These are phyloP conservation scores for Hymenoscyphus occultus DNA, from an alignment of 2,329 filamentous ascomycete genomes.

Conservation along the genomic window DNA sequence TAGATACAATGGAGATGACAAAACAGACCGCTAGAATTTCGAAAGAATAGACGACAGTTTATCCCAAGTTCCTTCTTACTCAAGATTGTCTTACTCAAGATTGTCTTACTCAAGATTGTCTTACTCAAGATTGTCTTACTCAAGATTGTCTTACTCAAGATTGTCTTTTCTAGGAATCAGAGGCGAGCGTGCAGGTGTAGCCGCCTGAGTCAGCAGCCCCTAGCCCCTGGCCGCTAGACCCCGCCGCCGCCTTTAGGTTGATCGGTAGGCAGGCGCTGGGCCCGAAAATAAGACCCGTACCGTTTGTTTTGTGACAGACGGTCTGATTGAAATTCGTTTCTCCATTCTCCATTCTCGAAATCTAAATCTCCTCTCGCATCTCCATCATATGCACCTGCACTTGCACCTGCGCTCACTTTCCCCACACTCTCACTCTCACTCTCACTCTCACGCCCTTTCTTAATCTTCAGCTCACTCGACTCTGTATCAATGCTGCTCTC, in stretches of 20 bases:
- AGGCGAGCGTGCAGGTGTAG: neutral
- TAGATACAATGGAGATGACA: too few relatives aligned
- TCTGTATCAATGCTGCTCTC: neutral
- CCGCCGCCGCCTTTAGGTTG: neutral
- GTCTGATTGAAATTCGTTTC: conserved; percentile 3
- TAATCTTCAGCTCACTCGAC: neutral
- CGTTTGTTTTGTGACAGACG: conserved; percentile 2
- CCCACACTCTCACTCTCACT: neutral
- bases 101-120: too few relatives aligned
- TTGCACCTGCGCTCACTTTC: neutral
- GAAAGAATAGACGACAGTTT: neutral
- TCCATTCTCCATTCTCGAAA: neutral
- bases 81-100: neutral
- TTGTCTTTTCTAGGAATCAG: neutral
- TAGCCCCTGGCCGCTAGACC: neutral
- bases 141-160: neutral
- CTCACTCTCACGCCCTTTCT: neutral
- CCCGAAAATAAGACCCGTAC: neutral
- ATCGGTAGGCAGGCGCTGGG: neutral
- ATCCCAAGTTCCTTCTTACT: neutral
- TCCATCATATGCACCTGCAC: neutral
- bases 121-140: neutral
- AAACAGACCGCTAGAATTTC: neutral
- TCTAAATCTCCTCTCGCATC: neutral
- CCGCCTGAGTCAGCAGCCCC: neutral